Conservation (phyloP, 345 rosid genomes). For the Zanthoxylum bungeanum region DNA sequence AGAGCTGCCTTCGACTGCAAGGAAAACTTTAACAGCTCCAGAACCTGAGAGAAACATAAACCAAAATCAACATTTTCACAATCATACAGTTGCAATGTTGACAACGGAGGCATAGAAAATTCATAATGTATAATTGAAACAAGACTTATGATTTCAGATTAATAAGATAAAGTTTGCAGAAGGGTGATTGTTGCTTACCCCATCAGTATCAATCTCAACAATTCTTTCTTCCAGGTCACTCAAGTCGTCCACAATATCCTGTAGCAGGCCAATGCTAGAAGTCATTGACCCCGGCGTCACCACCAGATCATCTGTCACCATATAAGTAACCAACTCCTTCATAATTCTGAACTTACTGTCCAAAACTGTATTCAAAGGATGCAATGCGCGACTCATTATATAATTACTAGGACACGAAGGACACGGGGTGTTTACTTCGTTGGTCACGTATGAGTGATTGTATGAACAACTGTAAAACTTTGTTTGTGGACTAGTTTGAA, state of each 20-base stretch:
- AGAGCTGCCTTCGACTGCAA: slow-evolving; percentile 4
- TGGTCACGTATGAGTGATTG: background rate
- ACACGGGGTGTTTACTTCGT: background rate
- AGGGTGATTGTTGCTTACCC: too few species aligned
- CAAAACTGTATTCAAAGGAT: too few species aligned
- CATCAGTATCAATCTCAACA: background rate
- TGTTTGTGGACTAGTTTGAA: too few species aligned
- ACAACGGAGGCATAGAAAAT: too few species aligned
- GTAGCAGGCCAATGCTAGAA: slow-evolving; percentile 8
- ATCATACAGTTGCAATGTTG: too few species aligned
- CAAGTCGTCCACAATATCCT: background rate
- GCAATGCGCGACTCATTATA: background rate
- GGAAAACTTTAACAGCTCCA: slow-evolving; percentile 10
- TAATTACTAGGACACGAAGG: background rate
- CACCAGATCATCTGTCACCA: slow-evolving; percentile 18
- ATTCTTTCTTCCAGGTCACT: background rate
- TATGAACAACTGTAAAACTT: background rate
- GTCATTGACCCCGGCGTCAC: slow-evolving; percentile 11
- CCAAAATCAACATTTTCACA: background rate
- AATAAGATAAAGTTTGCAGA: too few species aligned
- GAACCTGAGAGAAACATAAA: background rate
- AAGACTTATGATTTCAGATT: background rate
- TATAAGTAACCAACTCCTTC: slow-evolving; percentile 13
- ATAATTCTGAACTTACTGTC: too few species aligned
- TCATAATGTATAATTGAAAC: too few species aligned